These are phyloP conservation scores for Raphanus hybrid DNA, from an alignment of 441 rosid species.

Conservation along the genomic window DNA sequence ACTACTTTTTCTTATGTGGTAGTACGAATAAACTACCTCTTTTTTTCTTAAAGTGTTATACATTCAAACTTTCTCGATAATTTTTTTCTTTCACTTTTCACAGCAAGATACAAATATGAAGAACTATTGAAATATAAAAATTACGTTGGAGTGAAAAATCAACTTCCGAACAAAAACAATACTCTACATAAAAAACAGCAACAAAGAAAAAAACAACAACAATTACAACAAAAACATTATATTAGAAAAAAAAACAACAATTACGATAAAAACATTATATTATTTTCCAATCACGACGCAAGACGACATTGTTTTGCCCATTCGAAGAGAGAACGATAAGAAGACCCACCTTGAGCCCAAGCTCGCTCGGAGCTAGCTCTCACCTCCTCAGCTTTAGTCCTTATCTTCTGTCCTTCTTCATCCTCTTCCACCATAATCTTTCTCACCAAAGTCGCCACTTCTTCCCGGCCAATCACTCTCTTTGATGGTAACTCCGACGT, in stretches of 20 bases:
- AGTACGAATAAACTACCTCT: too few relatives aligned
- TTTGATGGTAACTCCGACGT: conserved; percentile 35
- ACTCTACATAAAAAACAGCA: too few relatives aligned
- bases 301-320: conserved; percentile 35
- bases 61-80: too few relatives aligned
- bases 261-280: background rate
- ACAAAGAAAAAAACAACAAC: too few relatives aligned
- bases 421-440: conserved; percentile 38
- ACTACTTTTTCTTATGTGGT: background rate
- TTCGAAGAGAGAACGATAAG: conserved; percentile 37
- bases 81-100: background rate
- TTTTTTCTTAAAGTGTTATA: too few relatives aligned
- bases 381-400: conserved; percentile 42
- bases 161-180: background rate
- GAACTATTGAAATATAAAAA: background rate
- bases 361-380: conserved; percentile 41
- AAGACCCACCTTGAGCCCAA: conserved; percentile 45
- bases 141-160: background rate
- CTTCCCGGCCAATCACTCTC: conserved; percentile 43
- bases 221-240: too few relatives aligned
- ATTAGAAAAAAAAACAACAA: too few relatives aligned
- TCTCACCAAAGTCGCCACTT: conserved; percentile 46
- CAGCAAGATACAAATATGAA: background rate
- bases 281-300: background rate
- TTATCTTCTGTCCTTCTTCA: conserved; percentile 37